Percentiles rank a stretch among this genome's conserved stretches.
Conservation (phyloP, 2,329 filamentous ascomycete species). For the Cladosporium sp. region DNA sequence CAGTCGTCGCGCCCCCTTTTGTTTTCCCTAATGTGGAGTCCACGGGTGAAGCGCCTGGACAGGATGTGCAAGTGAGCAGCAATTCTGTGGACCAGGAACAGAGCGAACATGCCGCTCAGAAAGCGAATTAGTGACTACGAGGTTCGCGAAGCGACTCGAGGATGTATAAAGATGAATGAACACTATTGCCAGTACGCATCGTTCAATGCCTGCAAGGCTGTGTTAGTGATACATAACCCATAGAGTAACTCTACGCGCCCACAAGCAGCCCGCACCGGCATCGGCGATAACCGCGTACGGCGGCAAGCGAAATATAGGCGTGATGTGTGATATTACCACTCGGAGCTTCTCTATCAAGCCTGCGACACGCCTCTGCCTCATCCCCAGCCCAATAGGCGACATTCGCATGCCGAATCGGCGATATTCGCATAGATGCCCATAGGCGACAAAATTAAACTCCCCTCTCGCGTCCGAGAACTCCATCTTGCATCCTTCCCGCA, state of each 20-base stretch:
- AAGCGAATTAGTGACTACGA: not conserved
- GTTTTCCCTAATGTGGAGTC: not conserved
- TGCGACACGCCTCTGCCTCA: not conserved
- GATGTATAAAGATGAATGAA: not conserved
- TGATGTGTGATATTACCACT: not conserved
- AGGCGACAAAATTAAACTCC: not conserved
- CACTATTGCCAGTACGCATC: not conserved
- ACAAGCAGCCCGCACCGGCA: not conserved
- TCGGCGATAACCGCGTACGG: not conserved
- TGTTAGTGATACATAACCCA: not conserved
- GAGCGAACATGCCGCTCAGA: not conserved
- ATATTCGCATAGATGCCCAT: not conserved
- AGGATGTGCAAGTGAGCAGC: not conserved
- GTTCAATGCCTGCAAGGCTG: not conserved
- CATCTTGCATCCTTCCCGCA: not conserved
- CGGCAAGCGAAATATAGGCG: not conserved
- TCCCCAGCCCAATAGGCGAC: not conserved
- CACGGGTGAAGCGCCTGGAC: not conserved
- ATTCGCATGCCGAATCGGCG: not conserved
- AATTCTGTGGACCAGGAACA: not conserved
- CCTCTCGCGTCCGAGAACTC: not conserved
- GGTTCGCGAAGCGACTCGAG: not conserved
- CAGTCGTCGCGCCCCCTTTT: conserved; percentile 25
- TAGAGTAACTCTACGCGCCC: not conserved
- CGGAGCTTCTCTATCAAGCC: no score